phyloP scores from a whole-genome alignment of 306 rosid species.

The Cucumis melo region DNA sequence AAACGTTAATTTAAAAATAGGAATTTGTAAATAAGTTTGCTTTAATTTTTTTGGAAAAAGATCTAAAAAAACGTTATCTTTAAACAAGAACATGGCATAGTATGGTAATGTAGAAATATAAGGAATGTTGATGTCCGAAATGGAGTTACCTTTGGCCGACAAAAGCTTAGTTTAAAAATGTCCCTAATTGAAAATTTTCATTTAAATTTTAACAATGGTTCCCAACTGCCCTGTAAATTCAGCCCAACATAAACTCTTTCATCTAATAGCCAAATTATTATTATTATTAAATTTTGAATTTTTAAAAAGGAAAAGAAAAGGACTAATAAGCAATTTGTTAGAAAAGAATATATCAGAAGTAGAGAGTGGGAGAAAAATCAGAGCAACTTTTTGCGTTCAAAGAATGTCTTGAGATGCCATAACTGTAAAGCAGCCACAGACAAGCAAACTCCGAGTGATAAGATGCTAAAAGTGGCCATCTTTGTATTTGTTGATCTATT shows the following conservation, averaged over 20 bases:
- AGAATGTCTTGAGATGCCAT: slow-evolving; percentile 91
- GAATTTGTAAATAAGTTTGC: neutral
- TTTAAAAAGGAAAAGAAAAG: neutral
- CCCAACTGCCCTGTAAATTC: neutral
- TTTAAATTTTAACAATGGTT: no score
- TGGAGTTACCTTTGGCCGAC: no score
- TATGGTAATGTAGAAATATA: no score
- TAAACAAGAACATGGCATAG: no score
- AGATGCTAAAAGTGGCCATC: slow-evolving; percentile 67
- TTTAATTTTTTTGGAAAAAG: neutral
- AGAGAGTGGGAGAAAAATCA: slow-evolving; percentile 11
- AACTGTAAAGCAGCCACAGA: slow-evolving; percentile 82
- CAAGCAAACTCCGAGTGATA: slow-evolving; percentile 63
- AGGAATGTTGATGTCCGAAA: no score
- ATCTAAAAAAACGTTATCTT: no score
- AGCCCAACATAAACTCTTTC: neutral
- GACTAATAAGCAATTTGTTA: neutral
- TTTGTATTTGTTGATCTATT: slow-evolving; percentile 54
- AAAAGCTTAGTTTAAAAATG: no score
- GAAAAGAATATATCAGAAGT: neutral
- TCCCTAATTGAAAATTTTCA: no score
- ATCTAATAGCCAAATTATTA: neutral
- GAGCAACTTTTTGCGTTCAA: slow-evolving; percentile 85
- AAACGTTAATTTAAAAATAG: neutral
- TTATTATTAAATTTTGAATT: no score